phyloP scores from a whole-genome alignment of 371 early-diverging fungal species.

The Mortierella sp. region DNA sequence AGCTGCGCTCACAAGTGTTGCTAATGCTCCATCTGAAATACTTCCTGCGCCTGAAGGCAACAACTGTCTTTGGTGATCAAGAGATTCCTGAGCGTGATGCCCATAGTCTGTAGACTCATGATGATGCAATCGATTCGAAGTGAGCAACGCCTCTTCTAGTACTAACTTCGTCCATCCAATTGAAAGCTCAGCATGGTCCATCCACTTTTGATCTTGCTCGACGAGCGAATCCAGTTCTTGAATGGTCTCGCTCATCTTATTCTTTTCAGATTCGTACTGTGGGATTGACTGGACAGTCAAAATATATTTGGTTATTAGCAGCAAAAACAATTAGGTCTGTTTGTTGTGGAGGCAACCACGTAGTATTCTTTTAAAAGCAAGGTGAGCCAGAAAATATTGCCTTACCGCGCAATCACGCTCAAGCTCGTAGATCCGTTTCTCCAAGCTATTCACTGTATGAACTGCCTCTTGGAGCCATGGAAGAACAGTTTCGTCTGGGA shows the following conservation, averaged over 20 bases:
- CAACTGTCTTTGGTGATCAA: too few relatives aligned
- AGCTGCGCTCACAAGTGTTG: too few relatives aligned
- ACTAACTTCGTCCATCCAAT: constrained; percentile 15
- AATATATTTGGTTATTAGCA: neutral
- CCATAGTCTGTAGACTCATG: too few relatives aligned
- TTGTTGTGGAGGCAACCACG: neutral
- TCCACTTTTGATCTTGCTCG: constrained; percentile 32
- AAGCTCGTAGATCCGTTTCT: constrained; percentile 32
- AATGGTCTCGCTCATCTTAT: constrained; percentile 24
- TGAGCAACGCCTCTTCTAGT: constrained; percentile 27
- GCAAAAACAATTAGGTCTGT: neutral
- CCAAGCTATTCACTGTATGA: constrained; percentile 24
- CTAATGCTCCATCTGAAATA: too few relatives aligned
- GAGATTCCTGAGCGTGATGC: too few relatives aligned
- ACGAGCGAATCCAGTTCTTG: constrained; percentile 23
- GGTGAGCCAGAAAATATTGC: neutral
- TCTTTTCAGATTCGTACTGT: constrained; percentile 24
- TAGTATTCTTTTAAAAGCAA: neutral
- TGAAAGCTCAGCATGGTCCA: constrained; percentile 16
- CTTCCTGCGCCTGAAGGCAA: too few relatives aligned
- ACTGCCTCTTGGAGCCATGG: constrained; percentile 34
- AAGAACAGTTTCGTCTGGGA: constrained; percentile 8
- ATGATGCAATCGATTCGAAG: neutral
- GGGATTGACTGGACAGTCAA: constrained; percentile 21
- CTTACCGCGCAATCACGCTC: constrained; percentile 42